These are phyloP conservation scores for Astragalus membranaceus DNA, from an alignment of 306 rosid species.

Conservation along the genomic window DNA sequence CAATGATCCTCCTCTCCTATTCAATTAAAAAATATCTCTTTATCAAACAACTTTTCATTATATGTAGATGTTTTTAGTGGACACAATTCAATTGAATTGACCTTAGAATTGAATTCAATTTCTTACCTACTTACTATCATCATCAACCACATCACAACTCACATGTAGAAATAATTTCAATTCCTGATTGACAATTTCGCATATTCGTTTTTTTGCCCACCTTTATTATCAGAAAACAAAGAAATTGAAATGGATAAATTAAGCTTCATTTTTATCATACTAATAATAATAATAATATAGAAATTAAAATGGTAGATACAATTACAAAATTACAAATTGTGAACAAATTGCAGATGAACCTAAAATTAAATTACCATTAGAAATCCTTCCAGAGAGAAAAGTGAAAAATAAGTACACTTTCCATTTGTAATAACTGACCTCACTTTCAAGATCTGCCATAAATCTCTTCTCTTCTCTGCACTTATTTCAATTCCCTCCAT, in stretches of 20 bases:
- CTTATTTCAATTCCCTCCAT: slow-evolving; percentile 21
- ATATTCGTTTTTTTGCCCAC: too few relatives aligned
- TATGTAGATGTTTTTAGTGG: not conserved
- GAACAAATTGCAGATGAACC: slow-evolving; percentile 21
- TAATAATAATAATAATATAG: not conserved
- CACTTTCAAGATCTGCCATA: slow-evolving; percentile 51
- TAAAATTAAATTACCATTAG: not conserved
- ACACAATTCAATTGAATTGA: not conserved
- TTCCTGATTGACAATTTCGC: not conserved
- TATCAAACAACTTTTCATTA: not conserved
- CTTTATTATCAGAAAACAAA: not conserved
- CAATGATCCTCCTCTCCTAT: not conserved
- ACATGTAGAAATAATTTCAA: not conserved
- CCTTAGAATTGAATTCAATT: not conserved
- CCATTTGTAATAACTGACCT: slow-evolving; percentile 8
- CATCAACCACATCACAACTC: not conserved
- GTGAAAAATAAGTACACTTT: slow-evolving; percentile 3
- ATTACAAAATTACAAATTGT: slow-evolving; percentile 19
- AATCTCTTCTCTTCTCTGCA: slow-evolving; percentile 16
- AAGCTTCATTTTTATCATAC: not conserved
- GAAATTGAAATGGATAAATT: not conserved
- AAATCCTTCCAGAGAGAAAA: not conserved
- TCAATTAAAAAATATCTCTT: not conserved
- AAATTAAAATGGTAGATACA: slow-evolving; percentile 6
- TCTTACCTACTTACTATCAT: not conserved